Percentiles rank a stretch among this genome's conserved stretches.
These are phyloP conservation scores for Leishmania braziliensis DNA, from an alignment of 208 protist genomes.

Conservation along the genomic window DNA sequence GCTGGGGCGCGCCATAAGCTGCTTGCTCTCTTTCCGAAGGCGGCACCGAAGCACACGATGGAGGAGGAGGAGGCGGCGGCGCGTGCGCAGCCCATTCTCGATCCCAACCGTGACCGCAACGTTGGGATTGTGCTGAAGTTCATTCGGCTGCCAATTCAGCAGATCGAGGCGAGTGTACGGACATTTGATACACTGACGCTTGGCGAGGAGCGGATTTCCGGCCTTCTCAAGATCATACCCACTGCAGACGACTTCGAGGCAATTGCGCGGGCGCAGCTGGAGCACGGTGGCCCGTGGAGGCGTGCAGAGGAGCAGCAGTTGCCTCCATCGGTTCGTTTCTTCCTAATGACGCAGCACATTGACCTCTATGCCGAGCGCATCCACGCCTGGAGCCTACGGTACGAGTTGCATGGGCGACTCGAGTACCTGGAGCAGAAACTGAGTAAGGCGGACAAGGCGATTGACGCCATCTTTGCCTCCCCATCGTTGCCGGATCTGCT, in stretches of 20 bases:
- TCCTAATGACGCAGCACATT: constrained; percentile 76
- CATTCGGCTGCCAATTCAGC: constrained; percentile 75
- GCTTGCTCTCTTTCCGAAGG: constrained; percentile 36
- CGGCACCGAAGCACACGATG: constrained; percentile 16
- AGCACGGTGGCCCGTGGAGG: constrained; percentile 45
- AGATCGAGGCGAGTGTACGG: constrained; percentile 71
- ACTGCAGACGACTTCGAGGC: constrained; percentile 53
- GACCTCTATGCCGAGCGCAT: constrained; percentile 71
- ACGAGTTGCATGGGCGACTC: constrained; percentile 47
- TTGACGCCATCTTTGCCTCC: constrained; percentile 48
- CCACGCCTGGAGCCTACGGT: constrained; percentile 73
- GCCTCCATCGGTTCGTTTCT: constrained; percentile 60
- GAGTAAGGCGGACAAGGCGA: constrained; percentile 32
- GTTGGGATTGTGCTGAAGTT: constrained; percentile 80
- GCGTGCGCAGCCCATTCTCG: constrained; percentile 37
- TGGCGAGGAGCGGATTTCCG: constrained; percentile 62
- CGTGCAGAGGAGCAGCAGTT: constrained; percentile 52
- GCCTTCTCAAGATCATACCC: constrained; percentile 73
- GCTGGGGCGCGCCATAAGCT: constrained; percentile 13
- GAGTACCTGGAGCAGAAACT: constrained; percentile 68
- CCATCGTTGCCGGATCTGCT: constrained; percentile 61
- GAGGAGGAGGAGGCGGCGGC: constrained; percentile 21
- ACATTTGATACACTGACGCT: constrained; percentile 80
- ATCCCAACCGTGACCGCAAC: constrained; percentile 65
- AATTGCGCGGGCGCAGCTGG: constrained; percentile 45